Percentiles rank a stretch among this genome's conserved stretches.
phyloP scores from a whole-genome alignment of 805 yeast genomes.

The Kodamaea hsintzibuensis region DNA sequence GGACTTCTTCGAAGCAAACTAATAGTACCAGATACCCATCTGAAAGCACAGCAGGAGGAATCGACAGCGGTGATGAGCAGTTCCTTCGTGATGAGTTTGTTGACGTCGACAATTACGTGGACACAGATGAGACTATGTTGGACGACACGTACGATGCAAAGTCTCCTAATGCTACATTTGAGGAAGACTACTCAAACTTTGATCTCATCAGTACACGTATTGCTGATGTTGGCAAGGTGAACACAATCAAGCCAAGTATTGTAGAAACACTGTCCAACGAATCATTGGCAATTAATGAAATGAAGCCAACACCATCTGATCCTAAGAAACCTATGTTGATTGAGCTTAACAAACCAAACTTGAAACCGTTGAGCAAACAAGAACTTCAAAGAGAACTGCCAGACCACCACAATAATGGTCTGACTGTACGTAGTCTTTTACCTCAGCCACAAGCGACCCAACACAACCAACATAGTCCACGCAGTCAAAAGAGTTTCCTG shows the following conservation, averaged over 20 bases:
- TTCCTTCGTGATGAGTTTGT: conserved; percentile 21
- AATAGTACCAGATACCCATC: conserved; percentile 9
- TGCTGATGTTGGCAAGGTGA: conserved; percentile 30
- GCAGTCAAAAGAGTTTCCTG: not conserved
- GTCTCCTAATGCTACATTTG: conserved; percentile 3
- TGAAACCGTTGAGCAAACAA: conserved; percentile 1
- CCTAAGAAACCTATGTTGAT: conserved; percentile 8
- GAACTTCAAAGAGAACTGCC: too few species aligned
- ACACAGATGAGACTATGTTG: conserved; percentile 22
- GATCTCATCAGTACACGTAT: conserved; percentile 30
- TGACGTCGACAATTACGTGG: conserved; percentile 16
- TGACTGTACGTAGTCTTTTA: not conserved
- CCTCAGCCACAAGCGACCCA: conserved; percentile 2
- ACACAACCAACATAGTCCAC: conserved; percentile 1
- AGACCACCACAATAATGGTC: not conserved
- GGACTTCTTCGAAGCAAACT: conserved; percentile 8
- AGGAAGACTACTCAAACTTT: conserved; percentile 25
- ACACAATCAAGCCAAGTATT: conserved; percentile 24
- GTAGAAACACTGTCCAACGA: conserved; percentile 28
- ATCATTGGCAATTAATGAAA: conserved; percentile 17
- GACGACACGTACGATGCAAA: conserved; percentile 14
- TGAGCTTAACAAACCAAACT: conserved; percentile 14
- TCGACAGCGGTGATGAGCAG: conserved; percentile 27
- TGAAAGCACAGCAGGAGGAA: conserved; percentile 20
- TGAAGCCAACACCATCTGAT: conserved; percentile 4